A percentile compares a stretch with the other conserved stretches of the same genome.
phyloP scores from a whole-genome alignment of 225 moss, liverwort and hornwort species.

The Rhytidiadelphus loreus region DNA sequence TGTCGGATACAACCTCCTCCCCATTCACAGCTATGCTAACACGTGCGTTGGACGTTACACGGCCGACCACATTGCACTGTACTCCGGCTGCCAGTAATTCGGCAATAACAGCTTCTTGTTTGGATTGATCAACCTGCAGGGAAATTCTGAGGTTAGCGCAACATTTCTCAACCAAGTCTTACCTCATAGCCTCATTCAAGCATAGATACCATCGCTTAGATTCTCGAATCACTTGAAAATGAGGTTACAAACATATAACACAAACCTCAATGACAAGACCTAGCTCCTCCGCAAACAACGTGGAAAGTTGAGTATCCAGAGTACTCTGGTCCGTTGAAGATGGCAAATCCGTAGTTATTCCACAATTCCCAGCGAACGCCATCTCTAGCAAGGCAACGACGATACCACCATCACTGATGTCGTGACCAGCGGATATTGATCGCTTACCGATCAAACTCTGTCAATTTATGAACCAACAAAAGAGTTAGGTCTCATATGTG shows the following conservation, averaged over 20 bases:
- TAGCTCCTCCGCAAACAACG: constrained; percentile 92
- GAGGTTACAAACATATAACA: not conserved
- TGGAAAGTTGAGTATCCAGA: constrained; percentile 35
- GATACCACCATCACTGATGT: constrained; percentile 95
- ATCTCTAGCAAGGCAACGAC: constrained; percentile 72
- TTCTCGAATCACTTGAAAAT: not conserved
- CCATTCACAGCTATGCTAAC: constrained; percentile 62
- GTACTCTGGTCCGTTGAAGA: constrained; percentile 16
- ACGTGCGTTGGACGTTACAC: constrained; percentile 48
- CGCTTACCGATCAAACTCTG: constrained; percentile 70
- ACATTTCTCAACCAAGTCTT: not conserved
- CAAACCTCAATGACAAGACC: constrained; percentile 87
- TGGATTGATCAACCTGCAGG: constrained; percentile 50
- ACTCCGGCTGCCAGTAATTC: constrained; percentile 64
- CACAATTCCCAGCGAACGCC: constrained; percentile 96
- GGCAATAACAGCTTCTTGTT: constrained; percentile 38
- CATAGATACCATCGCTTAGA: not conserved
- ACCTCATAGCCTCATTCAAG: not conserved
- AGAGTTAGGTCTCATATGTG: not conserved
- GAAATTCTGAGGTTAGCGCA: not conserved
- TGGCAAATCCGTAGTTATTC: constrained; percentile 63
- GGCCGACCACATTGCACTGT: constrained; percentile 47
- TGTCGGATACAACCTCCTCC: constrained; percentile 38
- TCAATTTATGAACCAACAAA: not conserved
- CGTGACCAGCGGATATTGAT: constrained; percentile 74